Percentiles rank a stretch among this genome's conserved stretches.
These are phyloP conservation scores for Proliferodiscus dingleyae DNA, from an alignment of 2,329 filamentous ascomycete genomes.

Conservation along the genomic window DNA sequence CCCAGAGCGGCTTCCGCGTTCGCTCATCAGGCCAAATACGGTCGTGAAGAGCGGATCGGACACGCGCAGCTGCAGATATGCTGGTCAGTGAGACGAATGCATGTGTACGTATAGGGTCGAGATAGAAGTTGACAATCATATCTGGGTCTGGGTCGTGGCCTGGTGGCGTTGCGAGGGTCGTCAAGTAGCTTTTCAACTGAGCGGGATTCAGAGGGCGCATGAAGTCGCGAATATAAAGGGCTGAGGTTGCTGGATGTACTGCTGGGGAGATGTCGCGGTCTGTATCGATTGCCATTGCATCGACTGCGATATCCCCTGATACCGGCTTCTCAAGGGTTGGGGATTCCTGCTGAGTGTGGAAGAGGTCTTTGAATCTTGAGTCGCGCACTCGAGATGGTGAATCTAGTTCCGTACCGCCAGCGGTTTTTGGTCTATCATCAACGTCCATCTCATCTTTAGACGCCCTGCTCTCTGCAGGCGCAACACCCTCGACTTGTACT, in stretches of 20 bases:
- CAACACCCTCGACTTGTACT: conserved; percentile 10
- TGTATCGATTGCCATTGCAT: conserved; percentile 18
- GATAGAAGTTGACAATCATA: conserved; percentile 63
- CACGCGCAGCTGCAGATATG: conserved; percentile 67
- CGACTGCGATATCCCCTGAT: conserved; percentile 14
- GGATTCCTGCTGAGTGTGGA: conserved; percentile 9
- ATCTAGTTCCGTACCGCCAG: conserved; percentile 3
- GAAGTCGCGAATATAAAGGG: conserved; percentile 84
- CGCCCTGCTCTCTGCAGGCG: background rate
- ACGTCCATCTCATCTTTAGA: conserved; percentile 3
- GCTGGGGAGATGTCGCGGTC: conserved; percentile 45
- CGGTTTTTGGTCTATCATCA: background rate
- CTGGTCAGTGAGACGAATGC: conserved; percentile 72
- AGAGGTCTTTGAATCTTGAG: conserved; percentile 45
- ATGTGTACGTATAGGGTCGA: conserved; percentile 84
- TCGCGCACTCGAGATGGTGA: conserved; percentile 28
- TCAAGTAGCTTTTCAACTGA: conserved; percentile 63
- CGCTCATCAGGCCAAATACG: conserved; percentile 83
- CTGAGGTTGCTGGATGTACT: conserved; percentile 66
- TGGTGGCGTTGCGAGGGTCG: conserved; percentile 60
- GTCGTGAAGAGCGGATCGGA: conserved; percentile 70
- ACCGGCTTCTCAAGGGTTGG: conserved; percentile 8
- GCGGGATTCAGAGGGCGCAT: conserved; percentile 76
- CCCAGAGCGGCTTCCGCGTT: conserved; percentile 77
- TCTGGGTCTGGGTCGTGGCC: conserved; percentile 45